Evolutionary conservation across 1,139 yeast genomes (phyloP).

Genomic region (Debaryomyces subglobosus): DNA sequence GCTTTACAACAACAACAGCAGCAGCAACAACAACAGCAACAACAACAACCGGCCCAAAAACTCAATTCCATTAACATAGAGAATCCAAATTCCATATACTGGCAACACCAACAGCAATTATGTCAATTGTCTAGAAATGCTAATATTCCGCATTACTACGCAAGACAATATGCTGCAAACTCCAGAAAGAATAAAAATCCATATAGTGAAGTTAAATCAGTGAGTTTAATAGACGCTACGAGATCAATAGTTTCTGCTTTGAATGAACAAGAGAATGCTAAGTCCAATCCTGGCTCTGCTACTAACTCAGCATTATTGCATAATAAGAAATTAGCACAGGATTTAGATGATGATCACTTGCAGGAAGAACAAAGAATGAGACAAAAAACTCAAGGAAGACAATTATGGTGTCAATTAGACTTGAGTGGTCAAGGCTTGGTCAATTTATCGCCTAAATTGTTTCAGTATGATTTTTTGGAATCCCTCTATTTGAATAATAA

Average conservation of each 20-base stretch:
- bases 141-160: slow-evolving; percentile 80
- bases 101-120: slow-evolving; percentile 89
- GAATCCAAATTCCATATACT: slow-evolving; percentile 58
- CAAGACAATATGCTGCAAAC: slow-evolving; percentile 87
- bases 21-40: slow-evolving; percentile 23
- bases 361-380: slow-evolving; percentile 78
- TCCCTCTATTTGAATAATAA: slow-evolving; percentile 88
- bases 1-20: slow-evolving; percentile 19
- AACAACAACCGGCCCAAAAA: slow-evolving; percentile 29
- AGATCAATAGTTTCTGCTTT: slow-evolving; percentile 49
- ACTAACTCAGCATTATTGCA: slow-evolving; percentile 52
- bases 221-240: slow-evolving; percentile 59
- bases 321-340: slow-evolving; percentile 61
- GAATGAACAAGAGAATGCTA: slow-evolving; percentile 45
- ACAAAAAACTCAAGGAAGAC: slow-evolving; percentile 69
- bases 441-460: slow-evolving; percentile 69
- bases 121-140: slow-evolving; percentile 78
- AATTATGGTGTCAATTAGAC: slow-evolving; percentile 94
- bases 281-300: slow-evolving; percentile 26
- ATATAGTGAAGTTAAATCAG: slow-evolving; percentile 44
- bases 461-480: slow-evolving; percentile 83
- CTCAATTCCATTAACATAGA: slow-evolving; percentile 45
- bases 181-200: slow-evolving; percentile 60
- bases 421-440: slow-evolving; percentile 86
- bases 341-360: slow-evolving; percentile 70